Evolutionary conservation across 202 grass and related monocot genomes (phyloP), one percentile per base, ranked within the genome.

Genomic region (Tripidium arundinaceum): DNA sequence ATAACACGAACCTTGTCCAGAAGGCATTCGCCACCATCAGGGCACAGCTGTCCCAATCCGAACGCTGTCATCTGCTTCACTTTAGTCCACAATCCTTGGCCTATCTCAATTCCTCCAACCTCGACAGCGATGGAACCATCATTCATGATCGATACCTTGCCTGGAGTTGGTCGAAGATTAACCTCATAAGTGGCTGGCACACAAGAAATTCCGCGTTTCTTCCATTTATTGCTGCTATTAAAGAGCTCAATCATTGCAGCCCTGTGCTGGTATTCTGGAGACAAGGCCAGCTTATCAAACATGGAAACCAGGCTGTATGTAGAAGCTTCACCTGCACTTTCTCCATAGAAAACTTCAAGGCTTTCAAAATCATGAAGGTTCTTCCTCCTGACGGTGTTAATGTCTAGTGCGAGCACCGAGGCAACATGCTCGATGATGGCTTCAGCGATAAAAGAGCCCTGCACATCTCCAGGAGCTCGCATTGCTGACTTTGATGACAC

Each of bases 31-130:
- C 80, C 84, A 8, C 72, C 80, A 25, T 77, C 83, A 14, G 81
- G 31, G 66, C 80, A 88, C 29, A 97, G 45, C 8, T 90, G 77
- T 31, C 84, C 90, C 57, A 97, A 64, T n/a, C 74, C 87, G 52
- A 79, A 97, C 43, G 89, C 91, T 0, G 94, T 41, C 89, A 94
- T 92, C 39, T 97, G 94, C 74, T 97, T 89, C 65, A 90, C 94
- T 76, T 97, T 97, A 11, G 94, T 94, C 87, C 89, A 97, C 36
- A 97, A 33, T 26, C 94, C 94, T 78, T 97, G 94, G 1, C 94
- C 94, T 38, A 97, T 88, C 75, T 97, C 94, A 15, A 94, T 70
- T 11, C 94, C 94, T 46, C 89, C 91, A 2, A 97, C 91, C 75
- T 97, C 94, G 16, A 97, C 89, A 13, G 81, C 89, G 68, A 97